Conservation (phyloP, 768 basidiomycete genomes). For the Lactarius sp. region DNA sequence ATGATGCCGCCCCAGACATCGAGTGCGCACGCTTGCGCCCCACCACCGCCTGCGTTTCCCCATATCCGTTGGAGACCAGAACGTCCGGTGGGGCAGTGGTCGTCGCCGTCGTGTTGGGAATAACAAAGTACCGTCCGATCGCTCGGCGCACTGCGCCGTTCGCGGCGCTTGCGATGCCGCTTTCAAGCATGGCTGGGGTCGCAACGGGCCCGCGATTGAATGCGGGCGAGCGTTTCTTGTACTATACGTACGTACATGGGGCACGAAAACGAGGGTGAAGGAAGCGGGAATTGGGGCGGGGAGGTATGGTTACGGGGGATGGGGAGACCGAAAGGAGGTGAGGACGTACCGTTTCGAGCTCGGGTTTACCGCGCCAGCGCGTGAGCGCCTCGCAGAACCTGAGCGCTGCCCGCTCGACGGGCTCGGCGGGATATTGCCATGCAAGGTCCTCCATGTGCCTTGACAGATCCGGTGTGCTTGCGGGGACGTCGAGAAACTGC, state of each 20-base stretch:
- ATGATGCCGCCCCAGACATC: neutral
- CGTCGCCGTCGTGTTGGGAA: neutral
- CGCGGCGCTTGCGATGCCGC: slow-evolving; percentile 1
- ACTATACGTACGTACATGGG: slow-evolving; percentile 26
- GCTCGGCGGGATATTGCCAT: slow-evolving; percentile 76
- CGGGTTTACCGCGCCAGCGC: slow-evolving; percentile 80
- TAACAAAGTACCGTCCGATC: slow-evolving; percentile 9
- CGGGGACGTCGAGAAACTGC: slow-evolving; percentile 75
- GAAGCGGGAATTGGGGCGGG: neutral
- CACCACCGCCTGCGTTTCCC: neutral
- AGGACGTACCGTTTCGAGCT: slow-evolving; percentile 62
- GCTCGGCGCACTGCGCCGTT: slow-evolving; percentile 14
- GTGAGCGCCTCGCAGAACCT: slow-evolving; percentile 80
- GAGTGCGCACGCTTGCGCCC: slow-evolving; percentile 21
- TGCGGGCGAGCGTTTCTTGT: slow-evolving; percentile 28
- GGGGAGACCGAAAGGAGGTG: neutral
- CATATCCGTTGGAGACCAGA: neutral
- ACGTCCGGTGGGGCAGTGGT: neutral
- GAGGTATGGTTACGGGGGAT: neutral
- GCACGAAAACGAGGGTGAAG: neutral
- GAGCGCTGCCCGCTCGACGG: slow-evolving; percentile 71
- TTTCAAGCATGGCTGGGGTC: neutral
- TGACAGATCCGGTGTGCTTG: slow-evolving; percentile 64
- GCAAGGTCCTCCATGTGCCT: slow-evolving; percentile 77
- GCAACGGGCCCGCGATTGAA: neutral